Evolutionary conservation across 345 rosid genomes (phyloP), one percentile per base, ranked within the genome.

Genomic region (Zanthoxylum bungeanum): DNA sequence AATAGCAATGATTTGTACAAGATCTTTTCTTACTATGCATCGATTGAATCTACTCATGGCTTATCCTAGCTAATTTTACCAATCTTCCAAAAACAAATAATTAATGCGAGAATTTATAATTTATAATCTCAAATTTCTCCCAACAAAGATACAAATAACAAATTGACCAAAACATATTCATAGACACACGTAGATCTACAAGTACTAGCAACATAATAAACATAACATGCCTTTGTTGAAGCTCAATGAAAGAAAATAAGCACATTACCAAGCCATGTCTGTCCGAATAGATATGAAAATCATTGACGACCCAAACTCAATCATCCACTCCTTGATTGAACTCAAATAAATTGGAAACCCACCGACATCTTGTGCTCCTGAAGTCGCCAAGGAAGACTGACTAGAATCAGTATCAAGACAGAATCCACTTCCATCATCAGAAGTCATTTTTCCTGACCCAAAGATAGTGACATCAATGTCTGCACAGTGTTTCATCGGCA

Each of bases 301-400:
- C 90, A 78, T 79, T 12, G 86, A 79, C 17, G 88, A 73, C 37
- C 93, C 94, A 69, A 82, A 87, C 72, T 93, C 98, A 56, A 91
- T 88, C 93, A 78, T 83, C 97, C 98, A 91, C 74, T 90, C 97
- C 78, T 93, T 93, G 47, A 93, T 78, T 30, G 88, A 84, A 75
- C 91, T 87, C 73, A 93, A 77, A 70, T 64, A 89, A 34, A 90
- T 79, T 5, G 88, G 82, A 73, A 82, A 63, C 64, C 97, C 86
- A 64, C 68, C 79, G 67, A 60, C 73, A 66, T 61, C 80, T 22
- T 71, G 68, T 9, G 74, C 75, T 44, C 70, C 85, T 9, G 82
- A n/a, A n/a, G n/a, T n/a, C n/a, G n/a, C n/a, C n/a, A n/a, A 74
- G 62, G 87, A 80, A 67, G 88, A 82, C 46, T 78, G 88, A 46